Conservation (phyloP, 768 basidiomycete genomes). For the Rubroboletus satanas region DNA sequence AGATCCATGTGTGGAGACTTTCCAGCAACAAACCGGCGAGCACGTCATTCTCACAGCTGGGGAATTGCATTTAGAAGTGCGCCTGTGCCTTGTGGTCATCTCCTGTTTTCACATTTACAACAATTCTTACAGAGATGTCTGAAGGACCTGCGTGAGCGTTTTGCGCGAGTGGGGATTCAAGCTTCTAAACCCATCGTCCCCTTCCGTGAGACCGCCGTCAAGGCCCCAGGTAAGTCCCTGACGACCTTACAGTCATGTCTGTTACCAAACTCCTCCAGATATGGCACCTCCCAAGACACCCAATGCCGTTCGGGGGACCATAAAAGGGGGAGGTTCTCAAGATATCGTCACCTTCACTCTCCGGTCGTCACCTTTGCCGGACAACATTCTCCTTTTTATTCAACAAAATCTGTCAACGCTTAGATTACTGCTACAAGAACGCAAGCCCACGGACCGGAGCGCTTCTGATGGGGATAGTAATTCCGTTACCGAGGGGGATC, state of each 20-base stretch:
- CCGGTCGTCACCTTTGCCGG: constrained; percentile 77
- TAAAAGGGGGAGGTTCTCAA: constrained; percentile 63
- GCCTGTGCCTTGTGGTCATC: constrained; percentile 19
- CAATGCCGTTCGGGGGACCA: constrained; percentile 70
- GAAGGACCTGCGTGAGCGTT: constrained; percentile 93
- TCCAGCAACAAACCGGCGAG: constrained; percentile 96
- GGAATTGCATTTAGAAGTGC: constrained; percentile 90
- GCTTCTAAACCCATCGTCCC: constrained; percentile 95
- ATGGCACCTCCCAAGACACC: constrained; percentile 81
- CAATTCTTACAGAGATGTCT: constrained; percentile 69
- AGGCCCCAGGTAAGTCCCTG: constrained; percentile 54
- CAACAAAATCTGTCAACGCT: constrained; percentile 65
- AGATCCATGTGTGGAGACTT: constrained; percentile 96
- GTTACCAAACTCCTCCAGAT: constrained; percentile 44
- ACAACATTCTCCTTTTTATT: constrained; percentile 69
- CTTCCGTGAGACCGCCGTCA: constrained; percentile 92
- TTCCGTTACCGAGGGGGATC: constrained; percentile 33
- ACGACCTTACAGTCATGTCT: background rate
- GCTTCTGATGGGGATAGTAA: constrained; percentile 6
- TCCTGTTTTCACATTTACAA: background rate
- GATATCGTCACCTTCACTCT: constrained; percentile 78
- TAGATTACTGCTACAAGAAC: constrained; percentile 55
- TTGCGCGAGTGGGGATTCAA: constrained; percentile 90
- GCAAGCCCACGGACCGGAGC: constrained; percentile 36
- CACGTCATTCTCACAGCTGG: constrained; percentile 96